A percentile compares a stretch with the other conserved stretches of the same genome.
phyloP scores from a whole-genome alignment of 306 rosid species.

The Cicer bijugum region DNA sequence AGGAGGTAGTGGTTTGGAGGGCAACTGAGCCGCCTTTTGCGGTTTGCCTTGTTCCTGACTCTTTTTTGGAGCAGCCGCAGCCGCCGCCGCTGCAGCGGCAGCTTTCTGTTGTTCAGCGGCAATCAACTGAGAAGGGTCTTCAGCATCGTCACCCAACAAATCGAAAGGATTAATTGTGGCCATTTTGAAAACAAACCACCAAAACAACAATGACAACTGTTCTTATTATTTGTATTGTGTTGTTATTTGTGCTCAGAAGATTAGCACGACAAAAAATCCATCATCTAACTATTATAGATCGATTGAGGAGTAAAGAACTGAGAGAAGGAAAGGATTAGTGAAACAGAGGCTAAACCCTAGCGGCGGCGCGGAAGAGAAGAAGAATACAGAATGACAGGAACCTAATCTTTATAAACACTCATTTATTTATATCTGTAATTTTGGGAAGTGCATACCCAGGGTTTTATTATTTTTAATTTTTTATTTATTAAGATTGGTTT shows the following conservation, averaged over 20 bases:
- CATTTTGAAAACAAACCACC: slow-evolving; percentile 47
- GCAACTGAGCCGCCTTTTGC: slow-evolving; percentile 68
- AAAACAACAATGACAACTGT: not conserved
- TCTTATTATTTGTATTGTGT: not conserved
- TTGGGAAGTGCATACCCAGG: not conserved
- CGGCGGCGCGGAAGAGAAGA: not conserved
- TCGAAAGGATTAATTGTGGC: slow-evolving; percentile 85
- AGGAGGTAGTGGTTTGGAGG: slow-evolving; percentile 86
- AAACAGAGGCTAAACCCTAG: not conserved
- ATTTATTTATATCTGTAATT: slow-evolving; percentile 22
- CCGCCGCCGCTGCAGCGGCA: slow-evolving; percentile 42
- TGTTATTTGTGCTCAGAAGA: not conserved
- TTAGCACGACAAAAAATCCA: not conserved
- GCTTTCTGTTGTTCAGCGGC: slow-evolving; percentile 63
- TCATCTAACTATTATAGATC: not conserved
- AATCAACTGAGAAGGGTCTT: slow-evolving; percentile 76
- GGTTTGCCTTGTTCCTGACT: slow-evolving; percentile 52
- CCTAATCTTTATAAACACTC: slow-evolving; percentile 8
- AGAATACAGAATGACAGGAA: not conserved
- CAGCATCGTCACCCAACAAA: slow-evolving; percentile 90
- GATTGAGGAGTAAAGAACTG: not conserved
- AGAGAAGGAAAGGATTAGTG: not conserved
- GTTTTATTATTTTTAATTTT: not conserved
- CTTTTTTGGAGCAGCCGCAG: slow-evolving; percentile 45
- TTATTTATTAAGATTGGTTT: not conserved